Base-by-base conservation (phyloP, 208 protist species). In the Angomonas deanei region DNA sequence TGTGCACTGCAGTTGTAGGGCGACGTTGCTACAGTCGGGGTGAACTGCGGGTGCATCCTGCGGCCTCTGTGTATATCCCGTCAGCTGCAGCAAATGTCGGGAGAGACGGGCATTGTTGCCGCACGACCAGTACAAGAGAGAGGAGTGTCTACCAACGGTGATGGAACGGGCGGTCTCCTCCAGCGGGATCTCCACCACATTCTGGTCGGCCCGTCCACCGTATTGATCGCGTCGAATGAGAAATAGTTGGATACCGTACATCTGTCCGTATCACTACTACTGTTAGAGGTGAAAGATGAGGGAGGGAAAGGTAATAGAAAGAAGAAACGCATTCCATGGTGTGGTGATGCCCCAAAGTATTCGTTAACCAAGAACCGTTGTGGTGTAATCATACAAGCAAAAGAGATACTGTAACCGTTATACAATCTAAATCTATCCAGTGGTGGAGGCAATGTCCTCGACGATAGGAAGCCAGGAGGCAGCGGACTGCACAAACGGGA, bases 401-500 rank as follows among this genome's bases (percentile, higher is more conserved):
- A 56, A 56, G 19, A 52, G 21, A 52, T 8, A 23, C 46, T 52
- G 19, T 24, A 52, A 52, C 4, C 10, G 15, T 8, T 17, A 4
- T 52, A 17, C 26, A 56, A 56, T 21, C 23, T 56, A 56, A 5
- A 34, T 15, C 10, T 42, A 11, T 31, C 10, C 5, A 13, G 42
- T 50, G 42, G 42, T 31, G 15, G 50, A 56, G n/a, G 28, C 50
- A 30, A 56, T 56, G 17, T 33, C 24, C 13, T 56, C 28, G 15
- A 33, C 50, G 10, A 24, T 56, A 24, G 52, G 33, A 10, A 58
- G 34, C 89, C 86, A 96, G 26, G 49, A 33, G 1, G 63, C 32
- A 0, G 78, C 82, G 13, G 76, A 60, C 4, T 64, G 47, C 0
- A 91, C 68, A 60, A 96, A 96, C 0, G 78, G 70, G 10, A 58